Percentiles rank a stretch among this genome's conserved stretches.
These are phyloP conservation scores for Arachis monticola DNA, from an alignment of 331 rosid species.

Conservation along the genomic window DNA sequence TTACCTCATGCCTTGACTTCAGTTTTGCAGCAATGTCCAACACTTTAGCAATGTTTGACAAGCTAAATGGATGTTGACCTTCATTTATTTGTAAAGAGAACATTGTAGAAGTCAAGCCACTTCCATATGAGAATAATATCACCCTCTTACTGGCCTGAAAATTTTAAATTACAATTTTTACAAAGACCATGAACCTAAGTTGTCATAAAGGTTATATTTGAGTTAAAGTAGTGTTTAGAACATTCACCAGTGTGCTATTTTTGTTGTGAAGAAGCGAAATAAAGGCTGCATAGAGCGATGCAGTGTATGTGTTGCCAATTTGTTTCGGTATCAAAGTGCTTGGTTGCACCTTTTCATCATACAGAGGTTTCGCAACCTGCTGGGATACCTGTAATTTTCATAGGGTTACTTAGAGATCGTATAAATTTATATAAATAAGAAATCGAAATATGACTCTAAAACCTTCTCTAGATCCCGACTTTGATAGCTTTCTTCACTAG, in stretches of 20 bases:
- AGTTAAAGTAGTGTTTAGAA: not conserved
- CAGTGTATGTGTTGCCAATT: constrained; percentile 91
- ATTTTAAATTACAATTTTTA: constrained; percentile 11
- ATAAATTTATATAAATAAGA: not conserved
- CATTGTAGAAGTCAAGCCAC: constrained; percentile 80
- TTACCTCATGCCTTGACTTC: constrained; percentile 81
- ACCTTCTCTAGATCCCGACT: constrained; percentile 90
- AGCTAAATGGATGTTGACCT: constrained; percentile 70
- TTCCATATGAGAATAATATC: constrained; percentile 77
- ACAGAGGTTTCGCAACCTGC: constrained; percentile 72
- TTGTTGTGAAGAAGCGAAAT: constrained; percentile 76
- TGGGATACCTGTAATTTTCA: constrained; percentile 57
- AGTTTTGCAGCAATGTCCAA: constrained; percentile 68
- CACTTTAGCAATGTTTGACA: constrained; percentile 67
- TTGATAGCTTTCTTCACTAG: constrained; percentile 74
- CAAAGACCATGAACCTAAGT: constrained; percentile 20
- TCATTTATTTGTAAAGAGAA: constrained; percentile 65
- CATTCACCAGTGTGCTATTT: constrained; percentile 61
- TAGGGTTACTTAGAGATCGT: not conserved
- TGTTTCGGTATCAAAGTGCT: constrained; percentile 81
- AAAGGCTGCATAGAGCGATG: constrained; percentile 83
- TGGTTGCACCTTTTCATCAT: constrained; percentile 75
- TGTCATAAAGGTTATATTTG: constrained; percentile 3
- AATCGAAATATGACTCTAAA: not conserved
- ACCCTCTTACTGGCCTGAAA: constrained; percentile 71